Base-by-base conservation (phyloP, 2,329 filamentous ascomycete species). In the Microsporum ferrugineum region DNA sequence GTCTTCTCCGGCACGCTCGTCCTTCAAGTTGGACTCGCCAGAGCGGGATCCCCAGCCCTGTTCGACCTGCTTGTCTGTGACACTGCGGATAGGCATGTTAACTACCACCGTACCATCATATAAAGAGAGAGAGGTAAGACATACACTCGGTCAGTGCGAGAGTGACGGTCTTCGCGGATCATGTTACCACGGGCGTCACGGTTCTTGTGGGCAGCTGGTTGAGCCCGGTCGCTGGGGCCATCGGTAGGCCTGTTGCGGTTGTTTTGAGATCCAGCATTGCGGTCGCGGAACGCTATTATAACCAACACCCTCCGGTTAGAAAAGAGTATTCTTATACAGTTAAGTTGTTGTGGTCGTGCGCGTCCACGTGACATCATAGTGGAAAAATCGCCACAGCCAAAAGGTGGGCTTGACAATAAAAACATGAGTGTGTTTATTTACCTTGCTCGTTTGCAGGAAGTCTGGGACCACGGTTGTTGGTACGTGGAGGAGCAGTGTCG, bases 1-100 rank as follows among this genome's bases (percentile, higher is more conserved):
- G 69, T 84, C 87, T 76, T 95, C 91, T 69, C 88, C 94, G 69
- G 88, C 90, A 78, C 89, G 84, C 83, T 97, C 94, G 71, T 97
- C 94, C 72, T 88, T 88, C 78, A 88, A 85, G 79, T 95, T 90
- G 72, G 88, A 88, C 65, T 86, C 80, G 71, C 91, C 94, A 72
- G 89, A 88, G 69, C 83, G 82, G 72, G 84, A 86, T 70, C 92
- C 94, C 91, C 92, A 97, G 70, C 89, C 88, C 76, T 92, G 88
- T 72, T 85, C 88, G 73, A 88, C 66, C 70, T 78, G 75, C 73
- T 78, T 78, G 63, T 70, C 70, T 65, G 76, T 75, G 64, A 75
- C 72, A 64, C 76, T 78, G 60, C 41, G 63, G 63, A 29, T 59
- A 31, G 10, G 27, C 8, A 14, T 23, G 36, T 34, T 61, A 47